phyloP scores from a whole-genome alignment of 192 early-diverging fungal species.

The Coemansia sp. region DNA sequence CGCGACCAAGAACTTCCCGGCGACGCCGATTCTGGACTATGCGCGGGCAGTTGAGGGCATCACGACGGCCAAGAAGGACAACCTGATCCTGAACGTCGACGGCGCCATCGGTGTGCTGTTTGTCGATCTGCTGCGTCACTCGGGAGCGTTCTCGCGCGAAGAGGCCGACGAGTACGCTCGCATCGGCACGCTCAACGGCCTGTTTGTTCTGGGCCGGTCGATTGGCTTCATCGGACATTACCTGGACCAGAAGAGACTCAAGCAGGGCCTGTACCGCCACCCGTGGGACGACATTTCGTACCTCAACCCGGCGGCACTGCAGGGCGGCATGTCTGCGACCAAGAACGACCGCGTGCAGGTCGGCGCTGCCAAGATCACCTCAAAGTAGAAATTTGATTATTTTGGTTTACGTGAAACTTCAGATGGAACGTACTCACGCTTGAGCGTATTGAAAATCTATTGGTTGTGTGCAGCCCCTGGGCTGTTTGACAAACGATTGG shows the following conservation, averaged over 20 bases:
- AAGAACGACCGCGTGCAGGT: conserved; percentile 53
- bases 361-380: conserved; percentile 50
- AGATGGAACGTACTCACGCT: too few relatives aligned
- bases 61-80: conserved; percentile 98
- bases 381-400: conserved; percentile 1
- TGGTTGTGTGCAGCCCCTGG: too few relatives aligned
- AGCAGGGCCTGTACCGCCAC: conserved; percentile 98
- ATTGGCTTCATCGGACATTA: conserved; percentile 98
- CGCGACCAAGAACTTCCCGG: conserved; percentile 83
- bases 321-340: conserved; percentile 25
- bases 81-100: conserved; percentile 93
- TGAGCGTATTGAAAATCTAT: too few relatives aligned
- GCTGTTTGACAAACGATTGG: too few relatives aligned
- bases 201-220: conserved; percentile 92
- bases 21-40: conserved; percentile 87
- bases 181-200: conserved; percentile 94
- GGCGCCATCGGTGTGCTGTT: conserved; percentile 93
- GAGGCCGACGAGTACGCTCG: conserved; percentile 95
- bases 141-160: conserved; percentile 88
- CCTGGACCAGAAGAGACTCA: conserved; percentile 96
- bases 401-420: not conserved
- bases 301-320: conserved; percentile 54
- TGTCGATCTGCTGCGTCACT: conserved; percentile 90
- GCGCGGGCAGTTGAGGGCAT: conserved; percentile 91
- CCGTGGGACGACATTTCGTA: conserved; percentile 98